These are phyloP conservation scores for Podospora sp. DNA, from an alignment of 495 filamentous ascomycete species.

Conservation along the genomic window DNA sequence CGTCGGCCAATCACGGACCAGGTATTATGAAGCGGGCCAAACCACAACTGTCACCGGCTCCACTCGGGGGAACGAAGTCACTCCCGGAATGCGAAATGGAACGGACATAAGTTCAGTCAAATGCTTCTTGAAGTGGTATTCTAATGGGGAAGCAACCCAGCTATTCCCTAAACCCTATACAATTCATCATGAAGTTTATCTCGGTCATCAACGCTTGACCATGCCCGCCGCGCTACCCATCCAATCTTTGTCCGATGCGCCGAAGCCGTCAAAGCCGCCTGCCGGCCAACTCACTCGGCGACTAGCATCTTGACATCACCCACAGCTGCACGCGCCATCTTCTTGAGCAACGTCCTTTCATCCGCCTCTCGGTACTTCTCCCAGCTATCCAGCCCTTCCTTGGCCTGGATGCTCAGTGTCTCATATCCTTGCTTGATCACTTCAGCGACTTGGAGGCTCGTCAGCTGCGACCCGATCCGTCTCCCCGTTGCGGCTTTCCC, in stretches of 20 bases:
- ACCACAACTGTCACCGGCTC: neutral
- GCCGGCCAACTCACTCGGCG: conserved; percentile 28
- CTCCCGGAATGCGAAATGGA: neutral
- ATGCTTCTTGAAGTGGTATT: neutral
- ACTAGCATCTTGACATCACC: conserved; percentile 60
- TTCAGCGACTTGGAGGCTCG: conserved; percentile 79
- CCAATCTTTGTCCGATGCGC: neutral
- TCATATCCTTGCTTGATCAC: conserved; percentile 97
- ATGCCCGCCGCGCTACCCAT: neutral
- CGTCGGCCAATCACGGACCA: conserved; percentile 42
- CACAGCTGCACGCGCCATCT: conserved; percentile 76
- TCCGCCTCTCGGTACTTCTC: conserved; percentile 77
- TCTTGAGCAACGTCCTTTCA: conserved; percentile 76
- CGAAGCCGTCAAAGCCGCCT: neutral
- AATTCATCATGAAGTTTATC: neutral
- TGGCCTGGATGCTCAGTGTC: conserved; percentile 82
- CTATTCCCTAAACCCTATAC: neutral
- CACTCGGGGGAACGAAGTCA: neutral
- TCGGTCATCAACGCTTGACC: neutral
- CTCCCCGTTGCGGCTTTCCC: conserved; percentile 50
- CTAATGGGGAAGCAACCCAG: neutral
- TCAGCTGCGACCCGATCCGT: conserved; percentile 57
- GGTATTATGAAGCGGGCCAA: conserved; percentile 35
- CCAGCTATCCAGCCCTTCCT: conserved; percentile 81
- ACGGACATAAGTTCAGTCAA: neutral